phyloP scores from a whole-genome alignment of 495 filamentous ascomycete species.

The Neurospora sp. region DNA sequence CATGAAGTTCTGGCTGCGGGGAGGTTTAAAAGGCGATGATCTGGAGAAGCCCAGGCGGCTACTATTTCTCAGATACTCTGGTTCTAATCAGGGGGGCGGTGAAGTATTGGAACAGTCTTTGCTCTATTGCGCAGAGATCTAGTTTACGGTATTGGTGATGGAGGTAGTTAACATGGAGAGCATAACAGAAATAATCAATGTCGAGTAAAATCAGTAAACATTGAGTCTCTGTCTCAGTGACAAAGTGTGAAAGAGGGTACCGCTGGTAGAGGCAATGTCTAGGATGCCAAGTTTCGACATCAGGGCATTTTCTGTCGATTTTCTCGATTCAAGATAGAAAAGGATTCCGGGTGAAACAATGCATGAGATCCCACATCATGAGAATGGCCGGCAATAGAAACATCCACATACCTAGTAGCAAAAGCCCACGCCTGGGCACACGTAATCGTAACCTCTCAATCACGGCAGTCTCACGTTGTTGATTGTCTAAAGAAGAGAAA shows the following conservation, averaged over 20 bases:
- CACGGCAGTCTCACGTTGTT: neutral
- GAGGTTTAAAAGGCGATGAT: constrained; percentile 29
- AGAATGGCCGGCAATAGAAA: neutral
- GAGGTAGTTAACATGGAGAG: neutral
- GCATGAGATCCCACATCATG: neutral
- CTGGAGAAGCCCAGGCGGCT: constrained; percentile 36
- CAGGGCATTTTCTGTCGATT: neutral
- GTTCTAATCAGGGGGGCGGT: constrained; percentile 30
- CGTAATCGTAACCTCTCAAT: neutral
- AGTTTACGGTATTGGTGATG: neutral
- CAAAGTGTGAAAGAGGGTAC: neutral
- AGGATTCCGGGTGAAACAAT: neutral
- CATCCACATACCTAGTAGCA: neutral
- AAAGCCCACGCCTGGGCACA: neutral
- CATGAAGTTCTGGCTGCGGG: constrained; percentile 22
- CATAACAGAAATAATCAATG: neutral
- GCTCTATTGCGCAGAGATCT: neutral
- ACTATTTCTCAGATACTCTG: constrained; percentile 25
- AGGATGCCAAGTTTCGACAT: neutral
- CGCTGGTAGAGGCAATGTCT: neutral
- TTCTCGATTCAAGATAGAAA: neutral
- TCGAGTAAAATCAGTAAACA: neutral
- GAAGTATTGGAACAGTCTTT: neutral
- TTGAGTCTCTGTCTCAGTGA: neutral
- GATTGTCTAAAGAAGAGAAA: neutral